Base-by-base conservation (phyloP, 169 alveolate species). In the Plasmodium inui region DNA sequence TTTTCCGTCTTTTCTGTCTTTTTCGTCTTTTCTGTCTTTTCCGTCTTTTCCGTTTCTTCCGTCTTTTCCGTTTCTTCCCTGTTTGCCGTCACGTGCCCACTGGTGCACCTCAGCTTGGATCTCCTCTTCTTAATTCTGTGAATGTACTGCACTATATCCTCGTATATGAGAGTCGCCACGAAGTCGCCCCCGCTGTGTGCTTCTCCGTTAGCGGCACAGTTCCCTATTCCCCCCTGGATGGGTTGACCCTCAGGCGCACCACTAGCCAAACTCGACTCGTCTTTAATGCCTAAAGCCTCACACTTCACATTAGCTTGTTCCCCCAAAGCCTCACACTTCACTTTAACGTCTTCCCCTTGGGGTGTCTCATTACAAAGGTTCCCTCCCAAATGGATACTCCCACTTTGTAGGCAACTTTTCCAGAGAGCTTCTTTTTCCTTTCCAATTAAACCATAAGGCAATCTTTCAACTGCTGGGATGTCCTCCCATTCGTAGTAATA, bases 371-470 rank as follows among this genome's bases (percentile, higher is more conserved):
- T 14, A 19, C 6, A 41, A 22, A 46, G 34, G 22, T 46, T 46
- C 8, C 57, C 84, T 28, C 14, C 50, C 28, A 12, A 44, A 50
- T 26, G 9, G 34, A 19, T 30, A 17, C 39, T 28, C 80, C 9
- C 39, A 17, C 39, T 32, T 1, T 14, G 78, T 1, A 46, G 12
- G 61, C 12, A 46, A 2, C 61, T 32, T 37, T 84, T 46, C 80
- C 74, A 67, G 1, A 46, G 28, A 10, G 34, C 22, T 26, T 89
- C 19, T n/a, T 89, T 89, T 3, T 78, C 82, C 73, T 73, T 89
- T 8, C 82, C 82, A 89, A 89, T 78, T 89, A 89, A 79, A n/a
- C 94, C 94, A 89, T 89, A 89, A 22, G 94, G 94, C 50, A 89
- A 79, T 61, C 67, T 78, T 19, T n/a, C 39, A 55, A 89, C 19